Percentiles rank a stretch among this genome's conserved stretches.
phyloP scores from a whole-genome alignment of 129 eudicot genomes.

The Tanacetum coccineum region DNA sequence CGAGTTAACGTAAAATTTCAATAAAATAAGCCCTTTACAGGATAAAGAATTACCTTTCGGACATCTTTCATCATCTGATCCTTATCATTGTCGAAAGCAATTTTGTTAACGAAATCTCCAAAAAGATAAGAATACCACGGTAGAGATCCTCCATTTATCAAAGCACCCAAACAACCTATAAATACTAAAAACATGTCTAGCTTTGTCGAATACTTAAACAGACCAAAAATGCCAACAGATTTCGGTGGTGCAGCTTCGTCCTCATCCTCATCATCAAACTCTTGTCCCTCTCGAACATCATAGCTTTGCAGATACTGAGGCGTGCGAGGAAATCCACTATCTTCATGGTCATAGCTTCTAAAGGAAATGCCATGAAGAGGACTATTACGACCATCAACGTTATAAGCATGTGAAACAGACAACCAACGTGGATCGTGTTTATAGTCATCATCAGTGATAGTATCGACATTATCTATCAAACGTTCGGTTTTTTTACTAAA shows the following conservation, averaged over 20 bases:
- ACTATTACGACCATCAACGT: constrained; percentile 31
- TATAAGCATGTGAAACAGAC: constrained; percentile 54
- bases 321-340: constrained; percentile 12
- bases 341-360: constrained; percentile 18
- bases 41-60: constrained; percentile 34
- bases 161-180: constrained; percentile 74
- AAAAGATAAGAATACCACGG: constrained; percentile 80
- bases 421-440: constrained; percentile 41
- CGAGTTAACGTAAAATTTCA: background rate
- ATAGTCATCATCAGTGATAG: constrained; percentile 21
- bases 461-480: constrained; percentile 24
- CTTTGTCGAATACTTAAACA: constrained; percentile 62
- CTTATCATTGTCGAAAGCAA: constrained; percentile 47
- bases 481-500: constrained; percentile 18
- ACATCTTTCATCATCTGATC: constrained; percentile 61
- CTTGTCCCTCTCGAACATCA: constrained; percentile 30
- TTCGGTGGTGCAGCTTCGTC: constrained; percentile 45
- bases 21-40: background rate
- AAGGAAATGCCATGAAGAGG: constrained; percentile 28
- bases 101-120: constrained; percentile 64
- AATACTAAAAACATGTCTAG: constrained; percentile 49
- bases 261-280: constrained; percentile 47
- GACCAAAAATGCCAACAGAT: constrained; percentile 45
- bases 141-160: constrained; percentile 81
- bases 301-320: constrained; percentile 31